A percentile compares a stretch with the other conserved stretches of the same genome.
phyloP scores from a whole-genome alignment of 306 rosid species.

The Citrullus mucosospermus region DNA sequence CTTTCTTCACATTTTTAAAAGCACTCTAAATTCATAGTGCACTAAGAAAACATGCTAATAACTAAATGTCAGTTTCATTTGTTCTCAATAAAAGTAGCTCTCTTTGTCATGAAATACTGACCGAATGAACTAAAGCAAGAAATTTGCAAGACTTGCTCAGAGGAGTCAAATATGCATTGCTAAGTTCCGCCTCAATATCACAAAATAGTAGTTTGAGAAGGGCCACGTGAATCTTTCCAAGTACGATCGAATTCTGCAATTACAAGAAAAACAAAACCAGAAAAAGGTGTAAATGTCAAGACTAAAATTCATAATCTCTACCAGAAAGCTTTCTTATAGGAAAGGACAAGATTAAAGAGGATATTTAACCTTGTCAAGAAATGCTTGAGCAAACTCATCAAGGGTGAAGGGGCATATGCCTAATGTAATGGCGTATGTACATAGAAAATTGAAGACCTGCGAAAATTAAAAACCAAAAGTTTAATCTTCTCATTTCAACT shows the following conservation, averaged over 20 bases:
- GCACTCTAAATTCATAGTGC: neutral
- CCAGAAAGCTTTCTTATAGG: neutral
- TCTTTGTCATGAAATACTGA: slow-evolving; percentile 27
- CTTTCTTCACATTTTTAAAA: neutral
- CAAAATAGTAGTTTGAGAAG: slow-evolving; percentile 68
- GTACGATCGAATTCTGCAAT: slow-evolving; percentile 65
- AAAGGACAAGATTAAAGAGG: slow-evolving; percentile 17
- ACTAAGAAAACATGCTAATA: neutral
- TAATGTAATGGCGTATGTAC: slow-evolving; percentile 51
- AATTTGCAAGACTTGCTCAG: slow-evolving; percentile 77
- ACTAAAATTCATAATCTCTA: neutral
- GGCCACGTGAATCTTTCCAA: slow-evolving; percentile 79
- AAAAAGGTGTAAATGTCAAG: neutral
- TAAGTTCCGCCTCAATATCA: slow-evolving; percentile 55
- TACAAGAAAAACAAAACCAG: slow-evolving; percentile 6
- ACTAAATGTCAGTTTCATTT: neutral
- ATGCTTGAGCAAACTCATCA: slow-evolving; percentile 86
- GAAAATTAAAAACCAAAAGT: neutral
- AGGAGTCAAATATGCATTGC: slow-evolving; percentile 36
- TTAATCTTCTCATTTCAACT: neutral
- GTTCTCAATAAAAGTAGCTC: neutral
- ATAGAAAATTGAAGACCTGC: slow-evolving; percentile 89
- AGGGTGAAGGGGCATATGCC: slow-evolving; percentile 74
- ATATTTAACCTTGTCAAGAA: slow-evolving; percentile 76
- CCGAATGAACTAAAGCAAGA: slow-evolving; percentile 84